Evolutionary conservation across 306 rosid genomes (phyloP).

Genomic region (Echinosophora koreensis): DNA sequence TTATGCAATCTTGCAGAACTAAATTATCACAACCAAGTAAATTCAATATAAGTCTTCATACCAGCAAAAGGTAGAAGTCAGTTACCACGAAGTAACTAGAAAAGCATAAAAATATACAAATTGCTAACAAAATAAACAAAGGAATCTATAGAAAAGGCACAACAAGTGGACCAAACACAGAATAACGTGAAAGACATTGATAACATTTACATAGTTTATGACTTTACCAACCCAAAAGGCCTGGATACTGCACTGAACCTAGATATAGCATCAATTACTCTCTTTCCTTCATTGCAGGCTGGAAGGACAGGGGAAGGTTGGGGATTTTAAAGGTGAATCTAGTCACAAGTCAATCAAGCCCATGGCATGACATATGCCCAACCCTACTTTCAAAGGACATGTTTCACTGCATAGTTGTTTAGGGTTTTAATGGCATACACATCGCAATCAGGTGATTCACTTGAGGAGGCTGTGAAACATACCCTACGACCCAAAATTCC

Average conservation of each 20-base stretch:
- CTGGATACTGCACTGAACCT: conserved; percentile 3
- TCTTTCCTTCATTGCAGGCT: conserved; percentile 15
- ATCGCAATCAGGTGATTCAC: conserved; percentile 5
- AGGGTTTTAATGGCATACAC: conserved; percentile 24
- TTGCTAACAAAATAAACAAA: not conserved
- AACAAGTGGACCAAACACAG: not conserved
- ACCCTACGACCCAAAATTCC: conserved; percentile 4
- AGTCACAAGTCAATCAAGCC: not conserved
- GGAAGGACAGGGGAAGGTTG: not conserved
- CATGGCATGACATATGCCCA: not conserved
- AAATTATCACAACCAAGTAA: conserved; percentile 20
- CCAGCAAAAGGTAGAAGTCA: conserved; percentile 20
- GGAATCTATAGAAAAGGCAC: not conserved
- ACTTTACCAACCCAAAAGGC: not conserved
- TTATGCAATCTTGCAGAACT: conserved; percentile 1
- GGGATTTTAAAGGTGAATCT: conserved; percentile 24
- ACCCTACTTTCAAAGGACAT: conserved; percentile 4
- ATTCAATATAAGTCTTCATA: conserved; percentile 12
- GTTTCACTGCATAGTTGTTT: conserved; percentile 4
- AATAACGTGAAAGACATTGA: not conserved
- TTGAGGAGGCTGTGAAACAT: conserved; percentile 33
- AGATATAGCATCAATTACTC: conserved; percentile 20
- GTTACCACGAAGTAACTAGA: conserved; percentile 17
- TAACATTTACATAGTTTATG: conserved; percentile 1
- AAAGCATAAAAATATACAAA: not conserved